Evolutionary conservation across 768 basidiomycete genomes (phyloP), one percentile per base, ranked within the genome.

Genomic region (Phylloporus rhodoxanthus): DNA sequence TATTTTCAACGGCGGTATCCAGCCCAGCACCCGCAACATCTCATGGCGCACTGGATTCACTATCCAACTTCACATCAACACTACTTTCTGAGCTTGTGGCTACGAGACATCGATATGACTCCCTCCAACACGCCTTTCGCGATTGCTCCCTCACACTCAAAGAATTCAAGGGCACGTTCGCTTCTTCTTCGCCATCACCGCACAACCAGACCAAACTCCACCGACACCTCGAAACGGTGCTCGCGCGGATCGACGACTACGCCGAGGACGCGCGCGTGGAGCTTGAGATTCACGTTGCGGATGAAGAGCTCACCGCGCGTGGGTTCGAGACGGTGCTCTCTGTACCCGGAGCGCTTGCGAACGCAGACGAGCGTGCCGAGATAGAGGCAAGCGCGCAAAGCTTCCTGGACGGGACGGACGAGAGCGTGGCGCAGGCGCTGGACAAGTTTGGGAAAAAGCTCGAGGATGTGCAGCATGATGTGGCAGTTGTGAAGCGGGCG

Each of bases 201-300:
- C 47, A 33, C 23, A 26, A 33, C 9, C 52, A 45, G 25, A 33
- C 43, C 10, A 25, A 5, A 11, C 32, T 57, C 17, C 43, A 39
- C 0, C 51, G 45, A 2, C 63, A 80, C 14, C 57, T 91, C 4
- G 68, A 67, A 17, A 71, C 70, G 0, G 82, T 80, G 5, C 67
- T 86, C 15, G 72, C 79, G 21, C 74, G 88, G 8, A 71, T 92
- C 37, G 74, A 80, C 46, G 86, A 92, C 61, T 87, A 77, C 59
- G 78, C 78, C 5, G 89, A 91, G 61, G 89, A 91, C 55, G 80
- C 80, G 1, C 79, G 86, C 1, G 89, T 92, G 9, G 89, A 91
- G 61, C 69, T 92, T 19, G 89, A 91, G 68, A 91, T 91, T 34
- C 78, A 80, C 20, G 69, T 82, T 9, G 77, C 84, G 2, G 89